These are phyloP conservation scores for Begonia peltatifolia DNA, from an alignment of 306 rosid genomes.

Conservation along the genomic window DNA sequence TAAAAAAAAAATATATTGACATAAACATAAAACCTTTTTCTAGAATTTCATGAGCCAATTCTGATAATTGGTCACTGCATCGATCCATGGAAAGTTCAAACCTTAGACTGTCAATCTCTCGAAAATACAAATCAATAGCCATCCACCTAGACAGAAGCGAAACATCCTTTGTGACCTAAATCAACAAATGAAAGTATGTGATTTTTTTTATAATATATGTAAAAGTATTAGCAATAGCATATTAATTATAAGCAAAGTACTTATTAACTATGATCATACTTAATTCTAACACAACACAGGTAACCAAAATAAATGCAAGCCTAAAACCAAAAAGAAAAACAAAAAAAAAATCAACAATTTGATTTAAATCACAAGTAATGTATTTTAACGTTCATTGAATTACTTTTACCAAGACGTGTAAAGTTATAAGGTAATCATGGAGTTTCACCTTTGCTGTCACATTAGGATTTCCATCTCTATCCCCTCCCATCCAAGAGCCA, in stretches of 20 bases:
- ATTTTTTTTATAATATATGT: too few relatives aligned
- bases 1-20: conserved; percentile 4
- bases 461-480: conserved; percentile 93
- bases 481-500: conserved; percentile 99
- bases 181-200: background rate
- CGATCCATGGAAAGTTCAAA: conserved; percentile 88
- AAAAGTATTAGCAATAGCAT: too few relatives aligned
- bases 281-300: too few relatives aligned
- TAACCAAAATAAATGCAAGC: too few relatives aligned
- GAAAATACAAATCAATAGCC: conserved; percentile 77
- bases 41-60: conserved; percentile 60
- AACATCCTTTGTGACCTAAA: conserved; percentile 85
- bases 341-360: too few relatives aligned
- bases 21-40: conserved; percentile 41
- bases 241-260: too few relatives aligned
- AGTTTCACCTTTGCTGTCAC: conserved; percentile 76
- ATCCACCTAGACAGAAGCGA: conserved; percentile 88
- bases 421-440: background rate
- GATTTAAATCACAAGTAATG: too few relatives aligned
- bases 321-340: too few relatives aligned
- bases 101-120: conserved; percentile 75
- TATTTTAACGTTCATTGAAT: too few relatives aligned
- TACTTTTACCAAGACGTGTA: too few relatives aligned
- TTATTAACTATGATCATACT: too few relatives aligned
- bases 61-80: conserved; percentile 54